These are phyloP conservation scores for Diaporthe velutina DNA, from an alignment of 2,329 filamentous ascomycete genomes.

Conservation along the genomic window DNA sequence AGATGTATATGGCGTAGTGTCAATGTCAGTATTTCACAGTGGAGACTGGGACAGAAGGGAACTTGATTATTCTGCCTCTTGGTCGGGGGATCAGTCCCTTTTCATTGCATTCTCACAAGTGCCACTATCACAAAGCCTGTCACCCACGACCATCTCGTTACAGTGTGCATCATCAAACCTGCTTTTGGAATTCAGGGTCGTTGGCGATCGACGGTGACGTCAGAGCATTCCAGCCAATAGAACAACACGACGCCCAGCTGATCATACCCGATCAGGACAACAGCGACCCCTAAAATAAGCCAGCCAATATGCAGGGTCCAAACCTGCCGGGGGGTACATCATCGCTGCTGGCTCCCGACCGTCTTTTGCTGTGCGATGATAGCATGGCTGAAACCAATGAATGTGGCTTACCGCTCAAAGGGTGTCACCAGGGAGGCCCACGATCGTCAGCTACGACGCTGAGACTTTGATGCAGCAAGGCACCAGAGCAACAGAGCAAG, in stretches of 20 bases:
- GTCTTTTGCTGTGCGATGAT: conserved; percentile 27
- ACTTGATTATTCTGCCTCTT: background rate
- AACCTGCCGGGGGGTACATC: conserved; percentile 39
- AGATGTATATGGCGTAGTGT: background rate
- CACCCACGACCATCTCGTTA: background rate
- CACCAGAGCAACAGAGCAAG: conserved; percentile 4
- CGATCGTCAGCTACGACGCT: conserved; percentile 27
- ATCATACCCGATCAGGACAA: conserved; percentile 26
- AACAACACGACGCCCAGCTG: conserved; percentile 35
- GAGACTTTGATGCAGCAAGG: conserved; percentile 20
- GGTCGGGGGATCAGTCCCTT: conserved; percentile 14
- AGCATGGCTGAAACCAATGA: conserved; percentile 25
- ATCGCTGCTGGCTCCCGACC: conserved; percentile 30
- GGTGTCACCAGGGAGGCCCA: conserved; percentile 15
- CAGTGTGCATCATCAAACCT: conserved; percentile 35
- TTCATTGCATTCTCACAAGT: conserved; percentile 30
- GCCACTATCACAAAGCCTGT: background rate
- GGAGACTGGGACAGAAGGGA: background rate
- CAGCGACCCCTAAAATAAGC: conserved; percentile 36
- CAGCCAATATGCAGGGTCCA: conserved; percentile 43
- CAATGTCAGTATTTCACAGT: background rate
- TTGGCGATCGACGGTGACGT: conserved; percentile 43
- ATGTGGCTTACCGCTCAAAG: conserved; percentile 23
- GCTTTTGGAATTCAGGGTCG: conserved; percentile 32
- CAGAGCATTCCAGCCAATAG: conserved; percentile 44